phyloP scores from a whole-genome alignment of 495 filamentous ascomycete genomes.

The Podospora pseudocomata region DNA sequence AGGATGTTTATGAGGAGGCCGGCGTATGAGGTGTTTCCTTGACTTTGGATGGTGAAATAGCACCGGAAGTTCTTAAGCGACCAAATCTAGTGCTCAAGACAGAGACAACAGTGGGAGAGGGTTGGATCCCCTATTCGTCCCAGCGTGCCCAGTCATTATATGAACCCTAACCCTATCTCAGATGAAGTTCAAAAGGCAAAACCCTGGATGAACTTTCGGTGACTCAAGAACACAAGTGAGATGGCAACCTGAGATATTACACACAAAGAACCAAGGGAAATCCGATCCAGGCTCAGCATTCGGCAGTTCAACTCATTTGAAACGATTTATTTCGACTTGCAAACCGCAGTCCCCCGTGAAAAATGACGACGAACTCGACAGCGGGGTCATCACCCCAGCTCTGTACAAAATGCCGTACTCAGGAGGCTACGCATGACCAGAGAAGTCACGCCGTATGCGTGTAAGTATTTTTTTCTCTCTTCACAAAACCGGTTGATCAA shows the following conservation, averaged over 20 bases:
- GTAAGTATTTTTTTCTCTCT: slow-evolving; percentile 10
- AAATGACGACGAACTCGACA: slow-evolving; percentile 14
- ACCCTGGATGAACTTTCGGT: background rate
- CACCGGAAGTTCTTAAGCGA: background rate
- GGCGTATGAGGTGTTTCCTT: slow-evolving; percentile 27
- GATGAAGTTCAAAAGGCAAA: background rate
- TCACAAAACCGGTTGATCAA: background rate
- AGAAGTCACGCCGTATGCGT: slow-evolving; percentile 26
- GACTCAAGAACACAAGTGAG: background rate
- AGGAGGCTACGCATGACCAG: slow-evolving; percentile 30
- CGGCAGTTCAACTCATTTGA: background rate
- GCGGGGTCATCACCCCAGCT: slow-evolving; percentile 18
- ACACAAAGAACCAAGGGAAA: background rate
- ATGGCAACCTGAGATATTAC: background rate
- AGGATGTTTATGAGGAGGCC: slow-evolving; percentile 19
- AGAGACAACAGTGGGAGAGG: background rate
- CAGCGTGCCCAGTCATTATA: background rate
- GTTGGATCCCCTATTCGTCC: slow-evolving; percentile 4
- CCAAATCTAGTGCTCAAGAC: background rate
- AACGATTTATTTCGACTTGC: background rate
- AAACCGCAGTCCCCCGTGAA: background rate
- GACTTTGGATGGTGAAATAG: background rate
- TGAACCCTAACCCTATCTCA: slow-evolving; percentile 12
- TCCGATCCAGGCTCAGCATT: background rate
- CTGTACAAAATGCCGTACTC: slow-evolving; percentile 25